phyloP scores from a whole-genome alignment of 176 grass and related monocot genomes.

The Zizania latifolia region DNA sequence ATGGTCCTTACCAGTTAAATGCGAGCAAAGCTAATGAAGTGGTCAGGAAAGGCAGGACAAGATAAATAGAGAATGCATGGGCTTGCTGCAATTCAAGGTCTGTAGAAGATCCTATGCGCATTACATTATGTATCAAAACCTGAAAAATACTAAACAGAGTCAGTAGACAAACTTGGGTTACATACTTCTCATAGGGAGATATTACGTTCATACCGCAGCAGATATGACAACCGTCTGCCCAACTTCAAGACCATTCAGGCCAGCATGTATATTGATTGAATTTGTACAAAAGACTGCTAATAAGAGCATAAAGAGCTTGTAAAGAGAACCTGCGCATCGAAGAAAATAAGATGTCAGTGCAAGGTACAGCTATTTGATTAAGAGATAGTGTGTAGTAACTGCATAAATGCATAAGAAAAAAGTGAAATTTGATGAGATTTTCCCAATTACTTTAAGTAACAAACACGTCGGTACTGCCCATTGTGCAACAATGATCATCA shows the following conservation, averaged over 20 bases:
- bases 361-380: slow-evolving; percentile 6
- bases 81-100: slow-evolving; percentile 82
- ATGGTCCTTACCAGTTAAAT: slow-evolving; percentile 80
- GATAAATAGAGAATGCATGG: slow-evolving; percentile 98
- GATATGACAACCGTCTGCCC: slow-evolving; percentile 96
- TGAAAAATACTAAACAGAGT: slow-evolving; percentile 33
- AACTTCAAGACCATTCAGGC: slow-evolving; percentile 93
- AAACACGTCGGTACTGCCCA: not conserved
- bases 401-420: not conserved
- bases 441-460: not conserved
- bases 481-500: not conserved
- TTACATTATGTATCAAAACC: slow-evolving; percentile 98
- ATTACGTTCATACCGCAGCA: slow-evolving; percentile 65
- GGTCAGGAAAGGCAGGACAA: slow-evolving; percentile 79
- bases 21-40: slow-evolving; percentile 85
- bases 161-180: not conserved
- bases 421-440: slow-evolving; percentile 9
- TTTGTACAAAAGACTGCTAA: slow-evolving; percentile 97
- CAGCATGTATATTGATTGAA: slow-evolving; percentile 98
- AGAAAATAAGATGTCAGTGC: slow-evolving; percentile 18
- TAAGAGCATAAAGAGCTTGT: slow-evolving; percentile 95
- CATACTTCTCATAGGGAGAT: not conserved
- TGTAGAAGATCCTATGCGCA: slow-evolving; percentile 87
- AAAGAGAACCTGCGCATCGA: slow-evolving; percentile 58
- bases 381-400: not conserved